Percentiles rank a stretch among this genome's conserved stretches.
Evolutionary conservation across 2,329 filamentous ascomycete species (phyloP).

Genomic region (Paradendryphiella salina): DNA sequence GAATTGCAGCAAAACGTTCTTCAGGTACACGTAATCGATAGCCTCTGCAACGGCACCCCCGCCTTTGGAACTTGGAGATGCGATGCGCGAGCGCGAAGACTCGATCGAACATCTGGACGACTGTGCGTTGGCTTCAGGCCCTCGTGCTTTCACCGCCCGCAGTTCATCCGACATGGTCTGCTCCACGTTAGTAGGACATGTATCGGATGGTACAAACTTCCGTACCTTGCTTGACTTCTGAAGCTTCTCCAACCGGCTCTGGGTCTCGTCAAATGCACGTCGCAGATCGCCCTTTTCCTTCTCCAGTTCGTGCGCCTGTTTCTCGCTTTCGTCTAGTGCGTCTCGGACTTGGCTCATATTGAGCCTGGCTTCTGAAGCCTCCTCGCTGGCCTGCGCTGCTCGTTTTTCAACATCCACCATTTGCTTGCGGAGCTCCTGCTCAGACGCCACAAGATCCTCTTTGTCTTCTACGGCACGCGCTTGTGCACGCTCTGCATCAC

Average conservation of each 20-base stretch:
- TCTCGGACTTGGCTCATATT: constrained; percentile 78
- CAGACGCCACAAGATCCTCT: constrained; percentile 73
- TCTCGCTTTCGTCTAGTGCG: constrained; percentile 84
- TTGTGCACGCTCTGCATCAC: constrained; percentile 78
- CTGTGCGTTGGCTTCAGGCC: constrained; percentile 51
- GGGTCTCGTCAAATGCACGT: constrained; percentile 75
- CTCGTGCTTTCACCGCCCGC: constrained; percentile 52
- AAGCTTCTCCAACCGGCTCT: constrained; percentile 75
- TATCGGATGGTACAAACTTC: not conserved
- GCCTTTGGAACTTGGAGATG: constrained; percentile 53
- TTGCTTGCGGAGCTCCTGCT: constrained; percentile 73
- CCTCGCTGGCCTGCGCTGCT: constrained; percentile 69
- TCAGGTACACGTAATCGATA: constrained; percentile 70
- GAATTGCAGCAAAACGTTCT: constrained; percentile 81
- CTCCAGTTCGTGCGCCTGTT: constrained; percentile 79
- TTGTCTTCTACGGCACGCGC: constrained; percentile 72
- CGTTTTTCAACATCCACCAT: constrained; percentile 75
- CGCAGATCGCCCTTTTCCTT: constrained; percentile 77
- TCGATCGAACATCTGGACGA: constrained; percentile 64
- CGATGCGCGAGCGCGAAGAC: constrained; percentile 52
- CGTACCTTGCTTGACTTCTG: constrained; percentile 65
- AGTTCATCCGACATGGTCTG: constrained; percentile 62
- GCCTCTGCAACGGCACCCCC: constrained; percentile 35
- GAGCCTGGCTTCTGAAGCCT: constrained; percentile 73
- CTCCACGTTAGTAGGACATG: constrained; percentile 20